These are phyloP conservation scores for Geoglossum glabrum DNA, from an alignment of 495 filamentous ascomycete species.

Conservation along the genomic window DNA sequence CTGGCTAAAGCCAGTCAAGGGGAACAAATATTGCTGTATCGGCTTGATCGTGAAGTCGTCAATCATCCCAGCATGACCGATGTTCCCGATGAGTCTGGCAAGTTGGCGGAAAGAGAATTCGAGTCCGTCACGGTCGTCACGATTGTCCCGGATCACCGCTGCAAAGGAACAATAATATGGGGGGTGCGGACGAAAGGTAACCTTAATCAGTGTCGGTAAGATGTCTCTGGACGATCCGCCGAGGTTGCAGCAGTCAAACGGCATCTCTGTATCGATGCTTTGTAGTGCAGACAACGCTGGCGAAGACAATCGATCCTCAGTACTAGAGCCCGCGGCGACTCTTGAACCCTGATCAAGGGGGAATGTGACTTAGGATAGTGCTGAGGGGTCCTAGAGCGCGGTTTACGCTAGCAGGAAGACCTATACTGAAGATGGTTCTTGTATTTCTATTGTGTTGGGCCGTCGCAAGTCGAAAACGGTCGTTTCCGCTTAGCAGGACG, in stretches of 20 bases:
- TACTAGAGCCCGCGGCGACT: background rate
- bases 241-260: background rate
- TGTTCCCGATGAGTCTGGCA: background rate
- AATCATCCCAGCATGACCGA: conserved; percentile 2
- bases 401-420: background rate
- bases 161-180: background rate
- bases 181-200: conserved; percentile 3
- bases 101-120: background rate
- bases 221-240: background rate
- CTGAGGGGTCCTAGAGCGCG: background rate
- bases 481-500: conserved; percentile 3
- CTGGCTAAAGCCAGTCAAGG: background rate
- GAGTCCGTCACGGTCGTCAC: no score
- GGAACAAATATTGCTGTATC: conserved; percentile 1
- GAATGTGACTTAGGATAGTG: conserved; percentile 2
- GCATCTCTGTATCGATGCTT: conserved; percentile 1
- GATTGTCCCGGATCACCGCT: background rate
- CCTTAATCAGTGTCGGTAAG: conserved; percentile 2
- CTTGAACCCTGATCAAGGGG: background rate
- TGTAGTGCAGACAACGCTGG: background rate
- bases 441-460: conserved; percentile 2
- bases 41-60: conserved; percentile 5
- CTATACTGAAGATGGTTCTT: conserved; percentile 1
- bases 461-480: background rate
- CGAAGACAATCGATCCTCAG: conserved; percentile 2